Base-by-base conservation (phyloP, 2,329 filamentous ascomycete species). In the Amauroascus niger region DNA sequence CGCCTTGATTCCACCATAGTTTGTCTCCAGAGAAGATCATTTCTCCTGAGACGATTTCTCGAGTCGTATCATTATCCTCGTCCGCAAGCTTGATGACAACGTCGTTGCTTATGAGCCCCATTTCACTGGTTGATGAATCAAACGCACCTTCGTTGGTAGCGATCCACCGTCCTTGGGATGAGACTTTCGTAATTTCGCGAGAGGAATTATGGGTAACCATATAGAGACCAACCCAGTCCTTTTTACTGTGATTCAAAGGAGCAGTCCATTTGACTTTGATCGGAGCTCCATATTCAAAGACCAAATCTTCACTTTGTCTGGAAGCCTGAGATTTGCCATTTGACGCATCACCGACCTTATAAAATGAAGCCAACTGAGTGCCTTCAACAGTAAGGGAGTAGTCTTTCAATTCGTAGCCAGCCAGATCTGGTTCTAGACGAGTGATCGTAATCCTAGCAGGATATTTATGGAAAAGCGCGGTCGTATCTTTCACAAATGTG, bases 221-320 rank as follows among this genome's bases (percentile, higher is more conserved):
- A 74, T 97, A 98, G 5, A 98, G 77, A 3, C 91, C 91, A 51
- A 98, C 83, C 93, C 93, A 98, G 69, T 98, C 93, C 63, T 85
- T 86, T 67, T 86, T 89, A 71, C 83, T 84, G 70, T 97, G 93
- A 59, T 89, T 87, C 35, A 82, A 76, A 0, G 93, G 91, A 0
- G 91, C 93, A 26, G 81, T 87, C 93, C 93, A 98, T 62, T 81
- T 87, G 58, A 97, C 87, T 60, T 80, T 86, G 67, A 98, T 87
- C 0, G 93, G 89, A 0, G 89, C 80, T 33, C 93, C 93, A 61
- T 96, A 98, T 67, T 95, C 84, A 52, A 95, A 86, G 0, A 84
- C 80, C 59, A 89, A 75, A 1, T 88, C 88, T 66, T 87, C 85
- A 62, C 86, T 75, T 60, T 76, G 76, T 4, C 74, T 75, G 51